Base-by-base conservation (phyloP, 2,329 filamentous ascomycete species). In the Raffaelea arxii region DNA sequence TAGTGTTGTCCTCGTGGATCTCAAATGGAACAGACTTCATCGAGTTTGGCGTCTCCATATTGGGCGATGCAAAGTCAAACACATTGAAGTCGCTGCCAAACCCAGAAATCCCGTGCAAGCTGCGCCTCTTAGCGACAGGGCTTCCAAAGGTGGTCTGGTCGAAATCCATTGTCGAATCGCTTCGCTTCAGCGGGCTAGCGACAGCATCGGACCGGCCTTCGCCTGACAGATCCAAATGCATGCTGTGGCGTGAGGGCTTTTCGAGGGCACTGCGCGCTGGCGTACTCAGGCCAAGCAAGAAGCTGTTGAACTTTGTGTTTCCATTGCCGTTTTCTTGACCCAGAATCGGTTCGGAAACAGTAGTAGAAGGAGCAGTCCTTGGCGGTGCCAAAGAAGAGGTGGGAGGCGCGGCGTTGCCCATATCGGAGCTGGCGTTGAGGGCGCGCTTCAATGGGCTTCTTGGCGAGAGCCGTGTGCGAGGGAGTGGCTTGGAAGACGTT, bases 101-200 rank as follows among this genome's bases (percentile, higher is more conserved):
- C 54, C 68, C 77, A n/a, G 82, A 72, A 38, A 81, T 76, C 43
- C 84, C 84, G 61, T 95, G 87, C 55, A 94, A 66, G 65, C 90
- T 96, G 58, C 92, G 80, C 54, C 92, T 78, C 70, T 96, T 96
- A 41, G 90, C 86, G 49, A 91, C 86, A 1, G 92, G 91, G 58
- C 86, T 96, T 55, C 86, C 86, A 47, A 85, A 72, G 56, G 76
- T 83, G 24, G 80, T 74, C 53, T 86, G 84, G 57, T 94, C 90
- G 42, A 94, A 68, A 58, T 87, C 88, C 85, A 94, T 91, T 44
- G 84, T 83, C 38, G 86, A 84, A 67, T 97, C 91, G 59, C 84
- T 91, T 56, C 92, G 82, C 73, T 97, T 96, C 55, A 97, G 69
- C 5, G 91, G 90, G 60, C 91, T 95, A 6, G 84, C 81, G 50